phyloP scores from a whole-genome alignment of 1,139 yeast species.

The Candida sp. region DNA sequence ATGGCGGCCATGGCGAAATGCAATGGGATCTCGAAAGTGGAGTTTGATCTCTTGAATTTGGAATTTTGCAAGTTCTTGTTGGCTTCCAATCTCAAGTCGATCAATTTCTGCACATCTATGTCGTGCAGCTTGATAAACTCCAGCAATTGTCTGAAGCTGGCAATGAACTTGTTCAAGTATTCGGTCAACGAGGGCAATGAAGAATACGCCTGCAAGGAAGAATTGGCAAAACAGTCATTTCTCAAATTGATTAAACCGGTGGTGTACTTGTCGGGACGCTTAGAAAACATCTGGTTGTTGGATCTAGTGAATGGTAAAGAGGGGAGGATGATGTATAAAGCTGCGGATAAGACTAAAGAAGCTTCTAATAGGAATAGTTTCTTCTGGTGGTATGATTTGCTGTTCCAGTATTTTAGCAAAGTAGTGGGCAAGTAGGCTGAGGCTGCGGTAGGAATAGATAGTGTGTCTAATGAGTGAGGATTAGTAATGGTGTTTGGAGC shows the following conservation, averaged over 20 bases:
- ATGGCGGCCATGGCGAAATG: constrained; percentile 62
- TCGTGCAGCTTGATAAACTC: constrained; percentile 26
- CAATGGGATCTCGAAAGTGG: constrained; percentile 46
- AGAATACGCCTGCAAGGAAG: constrained; percentile 87
- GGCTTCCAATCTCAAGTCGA: constrained; percentile 14
- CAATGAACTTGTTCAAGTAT: constrained; percentile 56
- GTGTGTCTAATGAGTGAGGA: neutral
- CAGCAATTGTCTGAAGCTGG: constrained; percentile 28
- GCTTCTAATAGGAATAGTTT: constrained; percentile 9
- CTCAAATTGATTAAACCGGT: constrained; percentile 84
- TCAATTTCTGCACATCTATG: constrained; percentile 25
- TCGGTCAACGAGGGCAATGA: constrained; percentile 65
- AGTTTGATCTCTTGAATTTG: constrained; percentile 28
- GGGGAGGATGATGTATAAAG: constrained; percentile 30
- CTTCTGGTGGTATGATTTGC: constrained; percentile 12
- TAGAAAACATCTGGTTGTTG: constrained; percentile 40
- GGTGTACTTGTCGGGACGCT: constrained; percentile 74
- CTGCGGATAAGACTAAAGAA: constrained; percentile 14
- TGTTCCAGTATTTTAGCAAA: constrained; percentile 13
- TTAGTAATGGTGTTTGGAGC: neutral
- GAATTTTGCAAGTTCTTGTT: constrained; percentile 21
- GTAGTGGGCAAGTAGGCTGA: constrained; percentile 10
- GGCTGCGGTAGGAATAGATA: neutral
- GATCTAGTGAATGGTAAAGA: constrained; percentile 11
- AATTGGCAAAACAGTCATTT: constrained; percentile 92